These are phyloP conservation scores for Lumnitzera racemosa DNA, from an alignment of 345 rosid species.

Conservation along the genomic window DNA sequence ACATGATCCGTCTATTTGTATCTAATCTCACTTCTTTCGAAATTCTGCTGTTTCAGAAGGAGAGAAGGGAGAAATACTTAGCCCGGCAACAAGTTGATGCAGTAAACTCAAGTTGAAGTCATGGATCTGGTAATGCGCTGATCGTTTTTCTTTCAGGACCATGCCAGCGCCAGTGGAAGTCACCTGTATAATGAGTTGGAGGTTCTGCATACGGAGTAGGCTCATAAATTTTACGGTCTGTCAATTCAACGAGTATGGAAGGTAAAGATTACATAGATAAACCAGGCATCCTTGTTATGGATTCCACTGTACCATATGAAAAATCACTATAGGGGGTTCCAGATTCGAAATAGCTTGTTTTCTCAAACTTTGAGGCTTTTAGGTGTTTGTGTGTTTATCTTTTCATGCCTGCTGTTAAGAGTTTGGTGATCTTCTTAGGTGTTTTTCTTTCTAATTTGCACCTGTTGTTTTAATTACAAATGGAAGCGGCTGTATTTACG, in stretches of 20 bases:
- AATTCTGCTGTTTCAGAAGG: constrained; percentile 49
- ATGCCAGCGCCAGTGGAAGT: not conserved
- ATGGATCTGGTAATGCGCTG: not conserved
- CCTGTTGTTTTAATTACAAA: too few relatives aligned
- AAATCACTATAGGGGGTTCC: not conserved
- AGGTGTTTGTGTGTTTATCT: not conserved
- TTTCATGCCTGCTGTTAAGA: too few relatives aligned
- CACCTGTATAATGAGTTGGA: too few relatives aligned
- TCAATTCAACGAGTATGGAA: not conserved
- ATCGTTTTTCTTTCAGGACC: not conserved
- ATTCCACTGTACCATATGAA: not conserved
- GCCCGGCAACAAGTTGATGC: constrained; percentile 80
- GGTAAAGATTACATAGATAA: not conserved
- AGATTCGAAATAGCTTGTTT: not conserved
- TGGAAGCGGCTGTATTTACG: too few relatives aligned
- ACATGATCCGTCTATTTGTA: not conserved
- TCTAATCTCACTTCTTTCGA: not conserved
- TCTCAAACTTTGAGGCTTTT: not conserved
- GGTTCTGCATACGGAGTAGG: too few relatives aligned
- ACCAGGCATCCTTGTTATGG: not conserved
- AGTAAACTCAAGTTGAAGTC: constrained; percentile 19
- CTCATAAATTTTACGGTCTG: too few relatives aligned
- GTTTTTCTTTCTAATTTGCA: too few relatives aligned
- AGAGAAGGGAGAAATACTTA: constrained; percentile 88
- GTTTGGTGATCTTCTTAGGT: too few relatives aligned